Evolutionary conservation across 768 basidiomycete species (phyloP).

Genomic region (Calocybe cyanea): DNA sequence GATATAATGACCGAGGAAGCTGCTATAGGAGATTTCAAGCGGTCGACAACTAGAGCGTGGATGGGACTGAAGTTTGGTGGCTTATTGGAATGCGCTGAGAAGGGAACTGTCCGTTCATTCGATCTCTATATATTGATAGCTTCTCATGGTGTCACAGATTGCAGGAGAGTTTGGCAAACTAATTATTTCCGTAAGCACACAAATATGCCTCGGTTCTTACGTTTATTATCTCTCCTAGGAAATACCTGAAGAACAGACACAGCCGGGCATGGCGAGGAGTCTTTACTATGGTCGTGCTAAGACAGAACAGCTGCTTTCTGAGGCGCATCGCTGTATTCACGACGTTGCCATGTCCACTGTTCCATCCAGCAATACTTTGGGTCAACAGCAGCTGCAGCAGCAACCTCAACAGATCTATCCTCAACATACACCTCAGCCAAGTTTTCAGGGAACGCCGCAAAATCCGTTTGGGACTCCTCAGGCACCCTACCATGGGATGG

Average conservation of each 20-base stretch:
- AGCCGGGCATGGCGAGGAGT: conserved; percentile 73
- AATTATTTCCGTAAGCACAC: conserved; percentile 36
- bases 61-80: conserved; percentile 89
- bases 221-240: conserved; percentile 40
- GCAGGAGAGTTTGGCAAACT: conserved; percentile 53
- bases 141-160: conserved; percentile 31
- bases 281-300: conserved; percentile 67
- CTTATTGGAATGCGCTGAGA: conserved; percentile 79
- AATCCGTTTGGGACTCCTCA: conserved; percentile 4
- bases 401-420: conserved; percentile 6
- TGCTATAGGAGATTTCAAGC: conserved; percentile 78
- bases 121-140: neutral
- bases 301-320: conserved; percentile 57
- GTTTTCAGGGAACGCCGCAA: conserved; percentile 5
- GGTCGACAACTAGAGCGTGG: conserved; percentile 60
- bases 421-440: conserved; percentile 3
- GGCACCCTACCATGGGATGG: conserved; percentile 5
- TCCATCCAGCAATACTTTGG: conserved; percentile 19
- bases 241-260: conserved; percentile 76
- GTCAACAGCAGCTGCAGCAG: conserved; percentile 3
- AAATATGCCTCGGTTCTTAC: neutral
- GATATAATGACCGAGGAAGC: conserved; percentile 86
- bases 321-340: conserved; percentile 54
- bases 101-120: conserved; percentile 48
- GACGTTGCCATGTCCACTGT: conserved; percentile 47